phyloP scores from a whole-genome alignment of 2,329 filamentous ascomycete genomes.

The Penicillium rolfsii region DNA sequence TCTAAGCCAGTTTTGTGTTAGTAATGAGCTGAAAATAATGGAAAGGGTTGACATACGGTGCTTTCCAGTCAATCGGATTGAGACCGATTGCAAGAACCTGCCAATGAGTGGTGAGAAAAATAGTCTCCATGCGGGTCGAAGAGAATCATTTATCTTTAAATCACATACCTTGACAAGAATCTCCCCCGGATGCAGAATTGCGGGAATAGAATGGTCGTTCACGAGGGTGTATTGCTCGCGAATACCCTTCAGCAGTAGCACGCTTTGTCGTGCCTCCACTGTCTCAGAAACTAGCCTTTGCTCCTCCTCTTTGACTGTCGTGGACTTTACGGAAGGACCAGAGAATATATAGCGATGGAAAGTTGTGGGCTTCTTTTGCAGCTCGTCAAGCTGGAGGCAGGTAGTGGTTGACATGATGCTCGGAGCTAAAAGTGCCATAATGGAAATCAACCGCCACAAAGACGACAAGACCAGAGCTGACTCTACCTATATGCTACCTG shows the following conservation, averaged over 20 bases:
- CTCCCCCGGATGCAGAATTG: conserved; percentile 53
- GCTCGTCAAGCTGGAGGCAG: conserved; percentile 27
- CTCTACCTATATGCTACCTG: conserved; percentile 23
- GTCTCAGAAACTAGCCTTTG: conserved; percentile 3
- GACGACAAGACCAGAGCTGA: background rate
- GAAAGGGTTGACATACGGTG: conserved; percentile 57
- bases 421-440: conserved; percentile 23
- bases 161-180: conserved; percentile 60
- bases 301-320: conserved; percentile 2
- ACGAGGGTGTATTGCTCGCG: conserved; percentile 56
- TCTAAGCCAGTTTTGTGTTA: conserved; percentile 42
- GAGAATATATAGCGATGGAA: conserved; percentile 24
- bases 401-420: conserved; percentile 33
- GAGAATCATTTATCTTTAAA: no score
- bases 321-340: conserved; percentile 6
- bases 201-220: conserved; percentile 52
- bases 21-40: background rate
- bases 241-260: conserved; percentile 55
- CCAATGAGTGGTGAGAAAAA: conserved; percentile 7
- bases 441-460: conserved; percentile 6
- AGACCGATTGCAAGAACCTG: conserved; percentile 65
- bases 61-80: conserved; percentile 78
- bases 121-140: background rate
- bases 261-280: conserved; percentile 45
- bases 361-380: conserved; percentile 17